Evolutionary conservation across 805 yeast genomes (phyloP), one percentile per base, ranked within the genome.

Genomic region (Metschnikowia koreensis): DNA sequence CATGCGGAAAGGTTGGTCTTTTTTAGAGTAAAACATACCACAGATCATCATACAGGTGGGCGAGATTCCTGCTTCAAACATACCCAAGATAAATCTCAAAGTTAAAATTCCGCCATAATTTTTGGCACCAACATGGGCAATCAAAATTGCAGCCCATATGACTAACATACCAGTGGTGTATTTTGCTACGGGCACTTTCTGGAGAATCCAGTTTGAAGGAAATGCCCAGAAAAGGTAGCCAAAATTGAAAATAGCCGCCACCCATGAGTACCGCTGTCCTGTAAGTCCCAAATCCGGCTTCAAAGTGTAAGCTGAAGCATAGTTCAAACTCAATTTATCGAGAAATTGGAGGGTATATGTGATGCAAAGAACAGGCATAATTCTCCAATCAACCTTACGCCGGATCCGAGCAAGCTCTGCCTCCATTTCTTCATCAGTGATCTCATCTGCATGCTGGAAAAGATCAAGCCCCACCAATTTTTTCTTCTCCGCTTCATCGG

Each of bases 311-410:
- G 57, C 59, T 15, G 52, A 48, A n/a, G 60, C 51, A 51, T 58
- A 58, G 47, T 58, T 58, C 33, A 58, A 36, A 11, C 53, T 37
- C 43, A 56, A 56, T 31, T 58, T 58, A 40, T 58, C 60, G 22
- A 58, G 56, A 44, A 58, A 58, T 41, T 58, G 61, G 28, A 47
- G 50, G 28, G 46, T 54, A 47, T 66, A 67, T 11, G 69, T 63
- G 38, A 65, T 50, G 47, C 67, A 63, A 38, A 66, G 51, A 34
- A 65, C 41, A 1, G 69, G 73, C 53, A 74, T 53, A 53, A 74
- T 52, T 44, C 66, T 60, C 47, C 45, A 50, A 58, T 75, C 77
- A 17, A 74, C 54, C 54, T 69, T 73, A 46, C 71, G 58, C 38
- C 67, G 59, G 44, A 72, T 59, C 17, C 58, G 51, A 29, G 53